Percentiles rank a stretch among this genome's conserved stretches.
Evolutionary conservation across 495 filamentous ascomycete species (phyloP).

Genomic region (Lepidopterella palustris): DNA sequence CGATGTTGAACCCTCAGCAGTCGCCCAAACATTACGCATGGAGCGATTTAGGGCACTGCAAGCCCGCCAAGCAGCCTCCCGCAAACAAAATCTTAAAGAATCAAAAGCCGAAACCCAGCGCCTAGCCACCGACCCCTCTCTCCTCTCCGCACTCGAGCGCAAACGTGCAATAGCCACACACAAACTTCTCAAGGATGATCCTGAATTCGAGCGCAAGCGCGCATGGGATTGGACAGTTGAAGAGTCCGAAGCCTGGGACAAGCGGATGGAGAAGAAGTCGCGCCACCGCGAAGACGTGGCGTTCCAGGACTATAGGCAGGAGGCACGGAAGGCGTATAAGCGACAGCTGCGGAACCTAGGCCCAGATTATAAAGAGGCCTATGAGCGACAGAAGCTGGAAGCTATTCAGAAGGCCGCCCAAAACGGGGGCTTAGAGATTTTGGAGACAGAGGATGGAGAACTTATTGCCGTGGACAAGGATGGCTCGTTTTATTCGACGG

Average conservation of each 20-base stretch:
- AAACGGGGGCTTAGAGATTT: constrained; percentile 75
- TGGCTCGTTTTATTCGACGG: constrained; percentile 82
- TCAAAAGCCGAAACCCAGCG: background rate
- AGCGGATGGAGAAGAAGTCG: constrained; percentile 77
- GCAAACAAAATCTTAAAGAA: constrained; percentile 5
- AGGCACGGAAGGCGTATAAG: constrained; percentile 89
- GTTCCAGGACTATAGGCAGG: constrained; percentile 83
- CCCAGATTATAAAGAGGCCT: constrained; percentile 57
- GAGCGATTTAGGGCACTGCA: constrained; percentile 6
- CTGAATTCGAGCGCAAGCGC: constrained; percentile 93
- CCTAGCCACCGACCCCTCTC: constrained; percentile 42
- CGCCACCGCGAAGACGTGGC: constrained; percentile 75
- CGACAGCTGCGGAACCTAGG: constrained; percentile 65
- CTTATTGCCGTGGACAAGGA: constrained; percentile 87
- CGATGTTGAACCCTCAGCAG: background rate
- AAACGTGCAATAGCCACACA: constrained; percentile 81
- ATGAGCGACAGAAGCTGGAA: constrained; percentile 77
- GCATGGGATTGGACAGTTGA: constrained; percentile 98
- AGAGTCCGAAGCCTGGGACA: constrained; percentile 90
- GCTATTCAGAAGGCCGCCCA: constrained; percentile 77
- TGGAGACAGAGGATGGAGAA: constrained; percentile 91
- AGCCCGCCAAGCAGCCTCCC: constrained; percentile 6
- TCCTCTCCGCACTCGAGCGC: constrained; percentile 64
- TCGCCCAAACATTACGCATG: background rate
- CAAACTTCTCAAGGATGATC: constrained; percentile 90